These are phyloP conservation scores for Dillenia turbinata DNA, from an alignment of 164 flowering plant genomes.

Conservation along the genomic window DNA sequence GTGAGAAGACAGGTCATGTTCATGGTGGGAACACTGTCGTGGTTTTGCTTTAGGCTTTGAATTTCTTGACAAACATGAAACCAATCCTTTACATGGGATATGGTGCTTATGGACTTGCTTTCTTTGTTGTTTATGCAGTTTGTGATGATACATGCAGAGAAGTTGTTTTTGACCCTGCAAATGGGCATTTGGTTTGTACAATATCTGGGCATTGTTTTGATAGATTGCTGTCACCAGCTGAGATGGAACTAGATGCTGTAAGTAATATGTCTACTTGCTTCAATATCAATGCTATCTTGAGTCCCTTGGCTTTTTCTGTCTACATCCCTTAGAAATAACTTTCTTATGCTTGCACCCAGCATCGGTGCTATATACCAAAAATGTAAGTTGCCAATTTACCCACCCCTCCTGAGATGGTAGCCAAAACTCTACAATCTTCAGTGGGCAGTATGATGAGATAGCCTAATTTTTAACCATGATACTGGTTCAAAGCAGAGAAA, in stretches of 20 bases:
- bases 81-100: not conserved
- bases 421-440: not conserved
- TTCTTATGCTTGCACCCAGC: no score
- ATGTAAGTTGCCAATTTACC: not conserved
- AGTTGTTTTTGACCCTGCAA: slow-evolving; percentile 49
- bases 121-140: slow-evolving; percentile 35
- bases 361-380: no score
- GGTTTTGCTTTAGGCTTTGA: not conserved
- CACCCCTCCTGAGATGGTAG: not conserved
- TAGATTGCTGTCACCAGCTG: slow-evolving; percentile 48
- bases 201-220: slow-evolving; percentile 94
- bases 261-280: slow-evolving; percentile 24
- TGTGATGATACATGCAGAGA: slow-evolving; percentile 95
- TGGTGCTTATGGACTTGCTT: not conserved
- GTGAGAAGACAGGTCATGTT: slow-evolving; percentile 91
- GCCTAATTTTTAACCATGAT: no score
- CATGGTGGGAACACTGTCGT: slow-evolving; percentile 56
- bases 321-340: not conserved
- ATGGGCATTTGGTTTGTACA: slow-evolving; percentile 76
- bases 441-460: no score
- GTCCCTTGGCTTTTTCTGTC: not conserved
- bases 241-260: slow-evolving; percentile 64
- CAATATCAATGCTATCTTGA: not conserved
- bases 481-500: no score
- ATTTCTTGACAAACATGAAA: no score